A percentile compares a stretch with the other conserved stretches of the same genome.
These are phyloP conservation scores for Venturia aucupariae DNA, from an alignment of 2,329 filamentous ascomycete genomes.

Conservation along the genomic window DNA sequence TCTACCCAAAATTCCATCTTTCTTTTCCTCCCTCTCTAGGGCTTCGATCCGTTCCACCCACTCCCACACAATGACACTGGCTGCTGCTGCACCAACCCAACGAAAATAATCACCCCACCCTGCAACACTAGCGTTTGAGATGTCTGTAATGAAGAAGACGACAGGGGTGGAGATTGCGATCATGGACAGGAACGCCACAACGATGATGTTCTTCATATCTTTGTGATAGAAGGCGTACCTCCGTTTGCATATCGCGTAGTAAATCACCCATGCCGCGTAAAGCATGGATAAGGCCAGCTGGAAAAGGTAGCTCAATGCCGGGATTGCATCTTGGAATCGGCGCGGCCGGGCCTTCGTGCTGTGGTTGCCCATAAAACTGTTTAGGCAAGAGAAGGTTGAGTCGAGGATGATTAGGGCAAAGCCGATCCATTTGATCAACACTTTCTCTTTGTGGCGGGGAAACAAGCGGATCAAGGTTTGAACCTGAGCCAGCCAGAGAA, in stretches of 20 bases:
- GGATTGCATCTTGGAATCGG: conserved; percentile 80
- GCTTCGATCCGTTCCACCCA: conserved; percentile 96
- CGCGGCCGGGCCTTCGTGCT: conserved; percentile 48
- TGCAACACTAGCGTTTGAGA: conserved; percentile 73
- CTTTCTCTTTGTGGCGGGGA: conserved; percentile 91
- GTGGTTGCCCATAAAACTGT: conserved; percentile 64
- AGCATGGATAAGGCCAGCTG: conserved; percentile 77
- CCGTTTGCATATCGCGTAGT: conserved; percentile 86
- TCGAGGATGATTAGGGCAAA: conserved; percentile 89
- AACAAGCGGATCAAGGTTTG: conserved; percentile 94
- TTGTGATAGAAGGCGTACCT: conserved; percentile 84
- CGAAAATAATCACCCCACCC: conserved; percentile 93
- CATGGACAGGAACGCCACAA: conserved; percentile 71
- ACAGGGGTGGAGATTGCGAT: conserved; percentile 79
- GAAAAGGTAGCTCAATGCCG: conserved; percentile 84
- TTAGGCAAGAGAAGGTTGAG: conserved; percentile 81
- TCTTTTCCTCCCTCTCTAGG: conserved; percentile 83
- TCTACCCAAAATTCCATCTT: conserved; percentile 81
- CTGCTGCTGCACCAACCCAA: conserved; percentile 91
- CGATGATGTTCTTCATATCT: conserved; percentile 78
- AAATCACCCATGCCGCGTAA: conserved; percentile 89
- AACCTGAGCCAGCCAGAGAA: conserved; percentile 94
- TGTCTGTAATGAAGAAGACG: conserved; percentile 88
- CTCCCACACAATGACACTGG: conserved; percentile 96
- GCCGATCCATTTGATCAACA: conserved; percentile 97